Percentiles rank a stretch among this genome's conserved stretches.
These are phyloP conservation scores for Zopfochytrium polystomum DNA, from an alignment of 371 early-diverging fungal species.

Conservation along the genomic window DNA sequence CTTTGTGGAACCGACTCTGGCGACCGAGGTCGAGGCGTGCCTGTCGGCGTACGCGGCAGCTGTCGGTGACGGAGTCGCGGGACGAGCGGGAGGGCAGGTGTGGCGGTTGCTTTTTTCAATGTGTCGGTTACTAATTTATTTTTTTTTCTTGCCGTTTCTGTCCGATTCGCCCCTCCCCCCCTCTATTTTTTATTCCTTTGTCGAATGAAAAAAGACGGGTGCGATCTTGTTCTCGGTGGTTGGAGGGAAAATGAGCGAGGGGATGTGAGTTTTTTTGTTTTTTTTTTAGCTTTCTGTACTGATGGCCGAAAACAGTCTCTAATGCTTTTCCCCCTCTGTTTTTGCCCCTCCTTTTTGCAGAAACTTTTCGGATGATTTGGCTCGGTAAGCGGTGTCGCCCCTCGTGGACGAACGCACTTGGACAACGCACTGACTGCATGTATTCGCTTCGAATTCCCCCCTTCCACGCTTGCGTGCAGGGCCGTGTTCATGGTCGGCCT, in stretches of 20 bases:
- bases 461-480: too few species aligned
- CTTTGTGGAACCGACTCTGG: conserved; percentile 68
- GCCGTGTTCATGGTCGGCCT: conserved; percentile 61
- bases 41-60: conserved; percentile 54
- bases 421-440: neutral
- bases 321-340: too few species aligned
- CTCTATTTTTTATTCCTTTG: conserved; percentile 1
- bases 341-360: conserved; percentile 4
- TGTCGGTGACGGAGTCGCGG: conserved; percentile 13
- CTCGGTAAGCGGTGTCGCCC: too few species aligned
- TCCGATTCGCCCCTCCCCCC: too few species aligned
- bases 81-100: neutral
- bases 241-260: conserved; percentile 96
- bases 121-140: too few species aligned
- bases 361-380: conserved; percentile 73
- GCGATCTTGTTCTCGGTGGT: conserved; percentile 92
- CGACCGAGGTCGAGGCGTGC: conserved; percentile 55
- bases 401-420: too few species aligned
- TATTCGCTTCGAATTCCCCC: too few species aligned
- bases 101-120: neutral
- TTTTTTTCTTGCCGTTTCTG: too few species aligned
- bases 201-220: conserved; percentile 46
- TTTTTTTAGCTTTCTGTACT: conserved; percentile 19
- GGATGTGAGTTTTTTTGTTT: conserved; percentile 62
- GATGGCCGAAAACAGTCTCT: too few species aligned